Percentiles rank a stretch among this genome's conserved stretches.
Evolutionary conservation across 106 monocot genomes (phyloP).

Genomic region (Chionographis japonica): DNA sequence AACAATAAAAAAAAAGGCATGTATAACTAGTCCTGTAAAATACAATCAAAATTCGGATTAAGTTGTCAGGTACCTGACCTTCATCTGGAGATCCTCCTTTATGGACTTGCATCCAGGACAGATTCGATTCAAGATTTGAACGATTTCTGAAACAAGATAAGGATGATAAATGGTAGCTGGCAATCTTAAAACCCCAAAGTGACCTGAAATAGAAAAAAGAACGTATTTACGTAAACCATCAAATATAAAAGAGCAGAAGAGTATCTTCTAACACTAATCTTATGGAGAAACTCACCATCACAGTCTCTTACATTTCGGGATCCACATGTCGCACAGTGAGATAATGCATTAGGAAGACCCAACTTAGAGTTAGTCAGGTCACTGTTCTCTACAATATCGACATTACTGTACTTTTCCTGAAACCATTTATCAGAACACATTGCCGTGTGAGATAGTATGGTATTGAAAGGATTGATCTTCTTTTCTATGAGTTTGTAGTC

Average conservation of each 20-base stretch:
- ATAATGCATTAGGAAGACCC: constrained; percentile 62
- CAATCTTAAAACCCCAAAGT: constrained; percentile 68
- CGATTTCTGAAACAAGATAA: constrained; percentile 61
- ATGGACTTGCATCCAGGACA: constrained; percentile 71
- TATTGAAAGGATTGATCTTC: neutral
- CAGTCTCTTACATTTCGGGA: constrained; percentile 39
- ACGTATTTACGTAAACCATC: neutral
- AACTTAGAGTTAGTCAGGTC: constrained; percentile 65
- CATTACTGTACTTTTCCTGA: constrained; percentile 44
- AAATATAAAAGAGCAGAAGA: neutral
- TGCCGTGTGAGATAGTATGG: neutral
- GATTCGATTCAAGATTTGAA: constrained; percentile 75
- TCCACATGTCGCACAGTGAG: constrained; percentile 66
- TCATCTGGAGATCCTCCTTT: constrained; percentile 23
- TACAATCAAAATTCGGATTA: no score
- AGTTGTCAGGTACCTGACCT: constrained; percentile 15
- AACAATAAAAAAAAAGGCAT: no score
- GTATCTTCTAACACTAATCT: neutral
- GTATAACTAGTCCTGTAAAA: no score
- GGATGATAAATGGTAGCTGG: constrained; percentile 63
- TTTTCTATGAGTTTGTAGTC: no score
- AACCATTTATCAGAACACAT: constrained; percentile 1
- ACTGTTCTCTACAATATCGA: constrained; percentile 28
- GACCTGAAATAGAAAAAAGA: constrained; percentile 40
- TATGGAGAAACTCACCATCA: constrained; percentile 46